phyloP scores from a whole-genome alignment of 805 yeast species.

The Candida jianshihensis region DNA sequence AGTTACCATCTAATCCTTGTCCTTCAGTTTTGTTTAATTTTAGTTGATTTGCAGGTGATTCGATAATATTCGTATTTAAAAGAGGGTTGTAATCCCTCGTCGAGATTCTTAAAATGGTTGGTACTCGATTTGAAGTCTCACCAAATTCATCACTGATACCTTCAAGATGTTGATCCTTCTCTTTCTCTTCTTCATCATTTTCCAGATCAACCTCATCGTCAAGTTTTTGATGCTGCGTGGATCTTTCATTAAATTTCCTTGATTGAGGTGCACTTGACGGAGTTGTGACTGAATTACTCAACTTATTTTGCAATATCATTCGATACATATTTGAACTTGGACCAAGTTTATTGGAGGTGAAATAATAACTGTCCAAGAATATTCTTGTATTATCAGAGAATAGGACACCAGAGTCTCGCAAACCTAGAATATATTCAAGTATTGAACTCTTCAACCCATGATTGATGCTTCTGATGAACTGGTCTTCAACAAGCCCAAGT shows the following conservation, averaged over 20 bases:
- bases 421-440: constrained; percentile 32
- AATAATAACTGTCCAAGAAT: constrained; percentile 16
- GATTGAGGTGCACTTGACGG: constrained; percentile 1
- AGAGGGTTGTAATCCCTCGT: not conserved
- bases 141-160: not conserved
- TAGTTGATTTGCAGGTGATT: not conserved
- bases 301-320: constrained; percentile 19
- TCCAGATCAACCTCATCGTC: no score
- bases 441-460: constrained; percentile 38
- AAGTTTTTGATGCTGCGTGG: no score
- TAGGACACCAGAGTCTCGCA: constrained; percentile 13
- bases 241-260: no score
- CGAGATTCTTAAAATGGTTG: not conserved
- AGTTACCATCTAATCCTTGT: constrained; percentile 1
- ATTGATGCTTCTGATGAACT: constrained; percentile 40
- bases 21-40: not conserved
- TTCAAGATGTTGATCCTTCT: not conserved
- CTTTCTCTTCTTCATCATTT: not conserved
- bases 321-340: constrained; percentile 18
- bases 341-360: constrained; percentile 2
- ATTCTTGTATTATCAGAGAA: constrained; percentile 12
- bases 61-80: not conserved
- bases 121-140: not conserved
- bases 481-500: constrained; percentile 46
- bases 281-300: constrained; percentile 4